These are phyloP conservation scores for Diplotaxis tenuifolia DNA, from an alignment of 345 rosid species.

Conservation along the genomic window DNA sequence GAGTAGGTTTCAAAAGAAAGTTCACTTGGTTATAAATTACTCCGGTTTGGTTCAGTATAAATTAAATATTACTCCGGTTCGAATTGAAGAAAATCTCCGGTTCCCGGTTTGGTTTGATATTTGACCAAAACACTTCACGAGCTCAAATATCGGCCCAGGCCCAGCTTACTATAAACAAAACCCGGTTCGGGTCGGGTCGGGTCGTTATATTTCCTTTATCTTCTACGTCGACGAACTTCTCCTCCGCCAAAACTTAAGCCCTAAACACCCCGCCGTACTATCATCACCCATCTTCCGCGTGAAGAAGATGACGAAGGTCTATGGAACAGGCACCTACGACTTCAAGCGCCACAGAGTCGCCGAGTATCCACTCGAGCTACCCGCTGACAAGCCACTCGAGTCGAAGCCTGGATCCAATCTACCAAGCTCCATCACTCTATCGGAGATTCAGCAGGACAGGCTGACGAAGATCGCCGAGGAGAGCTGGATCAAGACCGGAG, in stretches of 20 bases:
- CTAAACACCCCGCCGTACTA: constrained; percentile 16
- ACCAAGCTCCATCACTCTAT: constrained; percentile 77
- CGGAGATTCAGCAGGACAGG: constrained; percentile 88
- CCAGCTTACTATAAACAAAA: not conserved
- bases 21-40: no score
- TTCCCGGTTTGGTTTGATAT: not conserved
- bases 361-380: constrained; percentile 82
- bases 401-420: constrained; percentile 60
- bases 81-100: not conserved
- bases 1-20: no score
- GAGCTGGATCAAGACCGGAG: constrained; percentile 66
- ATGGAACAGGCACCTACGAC: constrained; percentile 93
- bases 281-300: constrained; percentile 1
- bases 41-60: no score
- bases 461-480: constrained; percentile 76
- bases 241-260: constrained; percentile 28
- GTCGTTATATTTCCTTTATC: not conserved
- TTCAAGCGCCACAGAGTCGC: constrained; percentile 99
- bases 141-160: not conserved
- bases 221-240: not conserved
- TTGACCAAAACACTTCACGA: not conserved
- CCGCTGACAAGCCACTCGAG: constrained; percentile 53
- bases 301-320: constrained; percentile 72
- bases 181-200: not conserved
- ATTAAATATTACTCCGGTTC: not conserved